phyloP scores from a whole-genome alignment of 176 grass and related monocot genomes.

The Coix lacrymajobi region DNA sequence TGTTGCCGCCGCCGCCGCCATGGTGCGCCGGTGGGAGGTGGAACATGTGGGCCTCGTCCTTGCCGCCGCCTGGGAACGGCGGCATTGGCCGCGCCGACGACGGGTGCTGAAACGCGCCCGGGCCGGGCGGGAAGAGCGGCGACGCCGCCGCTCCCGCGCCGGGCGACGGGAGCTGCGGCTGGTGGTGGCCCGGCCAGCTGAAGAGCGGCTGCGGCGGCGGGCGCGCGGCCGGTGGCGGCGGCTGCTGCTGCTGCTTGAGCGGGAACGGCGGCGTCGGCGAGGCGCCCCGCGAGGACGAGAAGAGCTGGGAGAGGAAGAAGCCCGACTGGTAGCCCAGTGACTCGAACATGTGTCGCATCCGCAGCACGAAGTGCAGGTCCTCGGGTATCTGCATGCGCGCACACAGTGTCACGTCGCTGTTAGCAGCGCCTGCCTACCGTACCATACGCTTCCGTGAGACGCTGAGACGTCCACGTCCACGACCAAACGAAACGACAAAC shows the following conservation, averaged over 20 bases:
- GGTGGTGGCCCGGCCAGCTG: constrained; percentile 38
- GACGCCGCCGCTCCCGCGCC: background rate
- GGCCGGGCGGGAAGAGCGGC: constrained; percentile 31
- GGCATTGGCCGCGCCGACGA: constrained; percentile 11
- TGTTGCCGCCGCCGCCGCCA: background rate
- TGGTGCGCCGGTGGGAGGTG: constrained; percentile 47
- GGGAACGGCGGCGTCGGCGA: constrained; percentile 53
- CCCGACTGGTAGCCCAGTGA: constrained; percentile 96
- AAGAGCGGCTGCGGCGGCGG: constrained; percentile 41
- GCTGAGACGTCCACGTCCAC: constrained; percentile 24
- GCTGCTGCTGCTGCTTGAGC: constrained; percentile 70
- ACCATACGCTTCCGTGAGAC: constrained; percentile 15
- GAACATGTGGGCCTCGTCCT: constrained; percentile 47
- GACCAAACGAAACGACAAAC: constrained; percentile 27
- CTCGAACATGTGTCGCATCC: constrained; percentile 98
- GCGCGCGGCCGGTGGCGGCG: constrained; percentile 15
- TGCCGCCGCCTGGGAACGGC: constrained; percentile 10
- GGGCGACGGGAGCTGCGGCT: constrained; percentile 32
- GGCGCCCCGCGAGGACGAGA: constrained; percentile 70
- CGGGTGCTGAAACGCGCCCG: constrained; percentile 41
- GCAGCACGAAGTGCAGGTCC: constrained; percentile 95
- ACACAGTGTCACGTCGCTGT: constrained; percentile 5
- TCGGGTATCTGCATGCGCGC: constrained; percentile 70
- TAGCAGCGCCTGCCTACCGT: background rate
- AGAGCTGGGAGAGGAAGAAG: constrained; percentile 97